phyloP scores from a whole-genome alignment of 1,284 basidiomycete species.

The Albatrellus sp. region DNA sequence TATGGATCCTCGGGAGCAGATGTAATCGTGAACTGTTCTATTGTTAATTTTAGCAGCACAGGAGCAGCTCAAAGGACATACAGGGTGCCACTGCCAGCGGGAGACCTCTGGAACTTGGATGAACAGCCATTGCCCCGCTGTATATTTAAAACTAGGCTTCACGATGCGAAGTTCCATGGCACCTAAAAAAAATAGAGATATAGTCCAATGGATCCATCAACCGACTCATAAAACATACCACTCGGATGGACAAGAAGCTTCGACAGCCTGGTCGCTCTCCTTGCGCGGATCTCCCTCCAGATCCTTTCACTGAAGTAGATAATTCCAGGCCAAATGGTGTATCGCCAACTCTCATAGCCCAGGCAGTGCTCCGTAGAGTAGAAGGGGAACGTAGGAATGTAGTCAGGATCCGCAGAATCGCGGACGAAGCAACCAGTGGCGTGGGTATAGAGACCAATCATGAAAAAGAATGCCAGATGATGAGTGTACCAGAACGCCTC shows the following conservation, averaged over 20 bases:
- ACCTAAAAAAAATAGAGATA: constrained; percentile 27
- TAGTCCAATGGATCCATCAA: constrained; percentile 1
- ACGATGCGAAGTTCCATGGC: constrained; percentile 84
- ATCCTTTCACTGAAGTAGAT: constrained; percentile 78
- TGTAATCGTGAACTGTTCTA: constrained; percentile 74
- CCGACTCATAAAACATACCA: constrained; percentile 30
- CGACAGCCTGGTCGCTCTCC: constrained; percentile 61
- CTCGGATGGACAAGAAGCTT: constrained; percentile 76
- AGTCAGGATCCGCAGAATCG: constrained; percentile 59
- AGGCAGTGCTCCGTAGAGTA: constrained; percentile 73
- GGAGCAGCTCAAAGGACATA: constrained; percentile 21
- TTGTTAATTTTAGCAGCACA: constrained; percentile 7
- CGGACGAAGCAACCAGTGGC: constrained; percentile 90
- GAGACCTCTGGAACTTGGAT: constrained; percentile 79
- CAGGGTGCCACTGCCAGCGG: constrained; percentile 82
- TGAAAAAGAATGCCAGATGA: constrained; percentile 85
- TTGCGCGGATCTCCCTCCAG: constrained; percentile 66
- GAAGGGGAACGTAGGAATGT: constrained; percentile 63
- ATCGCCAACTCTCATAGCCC: constrained; percentile 80
- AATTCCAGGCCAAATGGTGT: constrained; percentile 78
- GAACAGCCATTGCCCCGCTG: constrained; percentile 85
- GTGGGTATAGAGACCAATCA: constrained; percentile 78
- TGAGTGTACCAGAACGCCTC: constrained; percentile 93
- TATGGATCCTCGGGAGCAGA: constrained; percentile 87
- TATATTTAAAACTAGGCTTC: constrained; percentile 83